Percentiles rank a stretch among this genome's conserved stretches.
These are phyloP conservation scores for Thraustotheca clavata DNA, from an alignment of 352 stramenopile species.

Conservation along the genomic window DNA sequence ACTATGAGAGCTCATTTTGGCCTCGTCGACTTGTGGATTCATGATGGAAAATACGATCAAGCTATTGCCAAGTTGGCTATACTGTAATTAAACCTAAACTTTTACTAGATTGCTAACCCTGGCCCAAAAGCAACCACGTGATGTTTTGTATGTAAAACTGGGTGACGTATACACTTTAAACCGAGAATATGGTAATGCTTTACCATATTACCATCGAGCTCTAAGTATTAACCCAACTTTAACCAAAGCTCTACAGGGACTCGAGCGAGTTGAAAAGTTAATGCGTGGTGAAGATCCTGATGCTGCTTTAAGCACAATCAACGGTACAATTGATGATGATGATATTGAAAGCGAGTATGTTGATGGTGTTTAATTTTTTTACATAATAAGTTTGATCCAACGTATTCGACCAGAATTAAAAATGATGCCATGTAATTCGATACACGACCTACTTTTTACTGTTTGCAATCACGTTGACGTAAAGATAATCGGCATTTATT, in stretches of 20 bases:
- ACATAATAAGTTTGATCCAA: no score
- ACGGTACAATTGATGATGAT: constrained; percentile 46
- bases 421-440: no score
- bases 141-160: constrained; percentile 71
- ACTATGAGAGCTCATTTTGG: constrained; percentile 58
- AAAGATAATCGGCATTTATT: no score
- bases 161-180: constrained; percentile 60
- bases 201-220: constrained; percentile 60
- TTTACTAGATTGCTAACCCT: constrained; percentile 33
- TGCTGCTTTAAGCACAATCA: constrained; percentile 51
- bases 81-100: background rate
- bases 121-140: constrained; percentile 37
- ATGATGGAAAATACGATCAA: constrained; percentile 36
- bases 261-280: constrained; percentile 71
- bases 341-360: constrained; percentile 48
- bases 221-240: constrained; percentile 50
- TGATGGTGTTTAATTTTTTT: no score
- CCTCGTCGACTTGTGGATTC: constrained; percentile 53
- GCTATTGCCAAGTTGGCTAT: constrained; percentile 50
- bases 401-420: no score
- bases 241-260: constrained; percentile 35
- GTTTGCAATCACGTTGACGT: no score
- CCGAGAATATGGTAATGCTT: constrained; percentile 54
- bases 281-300: constrained; percentile 71
- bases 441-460: no score